Evolutionary conservation across 768 basidiomycete species (phyloP), one percentile per base, ranked within the genome.

Genomic region (Termitomyces bulborhizus): DNA sequence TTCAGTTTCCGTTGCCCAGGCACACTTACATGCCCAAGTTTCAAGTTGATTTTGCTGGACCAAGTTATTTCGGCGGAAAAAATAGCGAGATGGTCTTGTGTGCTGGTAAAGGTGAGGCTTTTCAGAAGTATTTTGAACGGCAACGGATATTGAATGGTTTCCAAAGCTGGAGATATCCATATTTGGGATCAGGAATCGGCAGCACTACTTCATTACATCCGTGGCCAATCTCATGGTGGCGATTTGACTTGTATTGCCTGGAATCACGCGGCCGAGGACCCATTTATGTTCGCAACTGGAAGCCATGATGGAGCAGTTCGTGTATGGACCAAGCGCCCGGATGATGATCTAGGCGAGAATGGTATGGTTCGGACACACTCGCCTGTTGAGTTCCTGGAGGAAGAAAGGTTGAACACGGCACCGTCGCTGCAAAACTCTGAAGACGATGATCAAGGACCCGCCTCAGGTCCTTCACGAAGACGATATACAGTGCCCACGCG

Each of bases 131-230:
- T 31, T 41, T 41, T 4, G 29, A 40, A 4, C 54, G 40, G 36
- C 18, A 3, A 54, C 26, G 45, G n/a, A 45, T 39, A 24, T 53
- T 6, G 21, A 54, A 9, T 27, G 15, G 11, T 27, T 31, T 43
- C 44, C 24, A 36, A 57, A 90, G 90, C 80, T 57, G 90, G 90
- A 4, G 87, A 90, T 62, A 84, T 93, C 13, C 85, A 89, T 63
- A 88, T 92, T 12, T 93, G 90, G 90, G 90, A 93, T 63, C 81
- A 84, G 56, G 88, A 91, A 69, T 86, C 86, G 11, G 90, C 81
- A 5, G 76, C 82, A 7, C 71, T 90, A 1, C 73, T 93, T 3
- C 88, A 90, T 58, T 79, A 84, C 58, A 77, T 93, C 60, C 82
- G 79, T 13, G 78, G 83, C 29, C 85, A 84, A 63, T 73, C 72